Conservation (phyloP, 139 green algal species). For the Picochlorum sp. region DNA sequence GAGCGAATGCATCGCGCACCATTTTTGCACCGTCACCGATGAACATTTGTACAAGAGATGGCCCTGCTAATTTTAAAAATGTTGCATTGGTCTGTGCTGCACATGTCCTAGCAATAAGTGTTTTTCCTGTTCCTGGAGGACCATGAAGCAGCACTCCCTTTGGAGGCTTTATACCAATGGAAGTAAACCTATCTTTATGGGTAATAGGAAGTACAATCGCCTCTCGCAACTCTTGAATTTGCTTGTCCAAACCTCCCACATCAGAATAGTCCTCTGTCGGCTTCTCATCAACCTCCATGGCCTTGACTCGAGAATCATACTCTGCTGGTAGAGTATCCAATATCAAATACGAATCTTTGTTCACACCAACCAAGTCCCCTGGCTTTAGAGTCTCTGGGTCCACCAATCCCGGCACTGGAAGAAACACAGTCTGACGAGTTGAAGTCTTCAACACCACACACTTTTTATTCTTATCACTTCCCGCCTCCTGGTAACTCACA, state of each 20-base stretch:
- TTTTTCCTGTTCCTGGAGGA: conserved; percentile 92
- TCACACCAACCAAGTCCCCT: conserved; percentile 94
- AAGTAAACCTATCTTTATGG: conserved; percentile 87
- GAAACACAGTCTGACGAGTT: conserved; percentile 95
- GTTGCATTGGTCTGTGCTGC: conserved; percentile 97
- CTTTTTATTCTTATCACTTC: conserved; percentile 73
- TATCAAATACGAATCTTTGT: conserved; percentile 99
- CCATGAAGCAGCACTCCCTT: conserved; percentile 91
- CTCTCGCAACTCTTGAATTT: conserved; percentile 98
- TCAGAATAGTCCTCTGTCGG: conserved; percentile 98
- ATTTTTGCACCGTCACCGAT: conserved; percentile 99
- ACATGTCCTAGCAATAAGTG: conserved; percentile 84
- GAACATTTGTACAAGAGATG: conserved; percentile 98
- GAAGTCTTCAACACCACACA: conserved; percentile 97
- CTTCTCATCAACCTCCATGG: conserved; percentile 96
- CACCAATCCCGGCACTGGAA: conserved; percentile 95
- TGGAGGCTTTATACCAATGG: conserved; percentile 89
- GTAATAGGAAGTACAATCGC: conserved; percentile 98
- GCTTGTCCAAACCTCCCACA: conserved; percentile 91
- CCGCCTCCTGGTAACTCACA: conserved; percentile 74
- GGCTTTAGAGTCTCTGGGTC: conserved; percentile 78
- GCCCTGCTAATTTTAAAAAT: conserved; percentile 96
- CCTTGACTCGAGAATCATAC: conserved; percentile 83
- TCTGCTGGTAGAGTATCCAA: conserved; percentile 95
- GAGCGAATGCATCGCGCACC: conserved; percentile 92